Evolutionary conservation across 2,329 filamentous ascomycete species (phyloP), one percentile per base, ranked within the genome.

Genomic region (Colletotrichum acutatum): DNA sequence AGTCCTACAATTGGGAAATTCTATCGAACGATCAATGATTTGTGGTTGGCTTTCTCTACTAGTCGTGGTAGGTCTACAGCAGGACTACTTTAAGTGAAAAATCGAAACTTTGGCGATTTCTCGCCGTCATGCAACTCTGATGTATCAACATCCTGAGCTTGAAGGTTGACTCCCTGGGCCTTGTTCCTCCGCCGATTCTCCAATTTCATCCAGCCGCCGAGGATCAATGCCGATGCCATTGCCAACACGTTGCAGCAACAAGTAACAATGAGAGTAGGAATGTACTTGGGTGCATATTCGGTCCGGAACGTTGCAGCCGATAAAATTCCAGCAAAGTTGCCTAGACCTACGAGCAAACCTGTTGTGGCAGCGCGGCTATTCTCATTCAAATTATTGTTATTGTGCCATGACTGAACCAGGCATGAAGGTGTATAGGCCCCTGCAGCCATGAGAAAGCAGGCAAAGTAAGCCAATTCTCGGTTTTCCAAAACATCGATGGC

Each of bases 391-490:
- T 83, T 78, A 66, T 85, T 87, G 69, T 83, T 82, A 46, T 83
- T 84, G 12, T 86, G 78, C 85, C 85, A 87, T 9, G 84, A 87
- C 78, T 89, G 86, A 34, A 85, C 83, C 9, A 87, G 78, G 84
- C 86, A 86, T 88, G 1, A 83, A 82, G 71, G 87, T 84, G 3
- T 87, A 83, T 14, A 88, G 78, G 62, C 83, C 84, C 4, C 82
- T 84, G 0, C 85, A 84, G 84, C 84, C 71, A 88, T 79, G 7
- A 89, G 78, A 68, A 88, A 88, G 72, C 84, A 86, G 0, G 86
- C 85, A 74, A 88, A 88, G 70, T 88, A 88, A 2, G 85, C 84
- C 0, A 86, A 80, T 0, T 78, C 84, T 62, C 84, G 83, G 72
- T 86, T 78, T 16, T 63, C 30, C 8, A 63, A 26, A 3, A 63